A percentile compares a stretch with the other conserved stretches of the same genome.
These are phyloP conservation scores for Coprinopsis sp. DNA, from an alignment of 768 basidiomycete species.

Conservation along the genomic window DNA sequence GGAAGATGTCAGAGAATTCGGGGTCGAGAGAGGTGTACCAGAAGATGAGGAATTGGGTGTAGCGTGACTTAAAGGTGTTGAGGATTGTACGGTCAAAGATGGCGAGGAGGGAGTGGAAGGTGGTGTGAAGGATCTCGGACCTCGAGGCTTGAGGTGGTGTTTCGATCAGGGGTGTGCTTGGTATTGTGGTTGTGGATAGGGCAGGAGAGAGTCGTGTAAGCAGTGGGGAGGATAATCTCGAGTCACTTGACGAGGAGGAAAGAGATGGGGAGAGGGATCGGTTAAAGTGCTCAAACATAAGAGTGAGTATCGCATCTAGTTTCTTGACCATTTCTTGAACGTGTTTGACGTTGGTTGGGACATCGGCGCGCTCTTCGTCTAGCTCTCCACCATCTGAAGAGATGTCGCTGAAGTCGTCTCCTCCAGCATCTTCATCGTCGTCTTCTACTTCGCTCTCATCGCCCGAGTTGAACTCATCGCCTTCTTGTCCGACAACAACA, in stretches of 20 bases:
- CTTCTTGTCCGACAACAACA: constrained; percentile 73
- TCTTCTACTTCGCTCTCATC: constrained; percentile 43
- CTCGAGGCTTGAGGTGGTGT: constrained; percentile 17
- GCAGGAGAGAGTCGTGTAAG: background rate
- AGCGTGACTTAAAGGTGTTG: constrained; percentile 93
- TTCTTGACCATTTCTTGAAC: constrained; percentile 89
- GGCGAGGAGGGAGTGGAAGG: constrained; percentile 84
- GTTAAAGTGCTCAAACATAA: constrained; percentile 84
- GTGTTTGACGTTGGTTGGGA: constrained; percentile 57
- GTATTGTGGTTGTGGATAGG: constrained; percentile 8
- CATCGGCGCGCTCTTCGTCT: constrained; percentile 30
- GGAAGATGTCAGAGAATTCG: constrained; percentile 88
- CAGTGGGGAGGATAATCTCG: background rate
- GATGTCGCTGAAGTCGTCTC: constrained; percentile 62
- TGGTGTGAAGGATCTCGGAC: constrained; percentile 37
- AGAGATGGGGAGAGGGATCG: constrained; percentile 27
- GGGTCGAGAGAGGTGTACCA: constrained; percentile 90
- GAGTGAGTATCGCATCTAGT: constrained; percentile 80
- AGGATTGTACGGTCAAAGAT: constrained; percentile 94
- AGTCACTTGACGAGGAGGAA: constrained; percentile 12
- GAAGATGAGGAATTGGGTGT: constrained; percentile 96
- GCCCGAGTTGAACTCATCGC: constrained; percentile 34
- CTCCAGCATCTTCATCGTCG: constrained; percentile 47
- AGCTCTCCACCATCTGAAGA: constrained; percentile 67
- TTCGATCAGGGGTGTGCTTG: constrained; percentile 1